Conservation (phyloP, 768 basidiomycete species). For the Tremella mesenterica region DNA sequence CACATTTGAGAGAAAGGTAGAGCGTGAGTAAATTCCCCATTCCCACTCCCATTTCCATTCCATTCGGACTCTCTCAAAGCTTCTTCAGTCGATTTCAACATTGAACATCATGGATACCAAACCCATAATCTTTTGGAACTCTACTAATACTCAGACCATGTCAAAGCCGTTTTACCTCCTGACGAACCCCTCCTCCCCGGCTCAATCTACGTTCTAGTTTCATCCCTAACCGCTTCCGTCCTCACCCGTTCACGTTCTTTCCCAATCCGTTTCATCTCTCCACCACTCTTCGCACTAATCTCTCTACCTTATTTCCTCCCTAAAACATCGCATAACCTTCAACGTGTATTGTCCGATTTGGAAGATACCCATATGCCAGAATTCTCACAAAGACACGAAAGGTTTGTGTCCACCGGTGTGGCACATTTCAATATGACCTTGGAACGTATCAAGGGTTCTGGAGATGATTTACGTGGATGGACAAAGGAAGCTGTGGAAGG, state of each 20-base stretch:
- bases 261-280: constrained; percentile 61
- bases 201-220: constrained; percentile 80
- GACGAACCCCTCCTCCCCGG: constrained; percentile 80
- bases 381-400: constrained; percentile 57
- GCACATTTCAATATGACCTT: constrained; percentile 45
- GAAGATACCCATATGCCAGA: constrained; percentile 65
- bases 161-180: constrained; percentile 71
- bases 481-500: constrained; percentile 51
- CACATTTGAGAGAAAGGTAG: constrained; percentile 70
- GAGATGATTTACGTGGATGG: constrained; percentile 33
- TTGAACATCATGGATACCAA: neutral
- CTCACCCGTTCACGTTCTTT: constrained; percentile 67
- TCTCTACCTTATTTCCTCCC: constrained; percentile 81
- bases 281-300: constrained; percentile 61
- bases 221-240: constrained; percentile 79
- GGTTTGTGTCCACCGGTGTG: constrained; percentile 24
- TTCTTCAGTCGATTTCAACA: no score
- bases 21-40: constrained; percentile 66
- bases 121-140: neutral
- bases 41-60: neutral
- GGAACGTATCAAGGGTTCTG: constrained; percentile 51
- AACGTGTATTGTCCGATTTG: constrained; percentile 56
- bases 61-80: neutral
- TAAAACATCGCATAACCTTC: constrained; percentile 63
- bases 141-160: constrained; percentile 52